phyloP scores from a whole-genome alignment of 2,329 filamentous ascomycete genomes.

The Claviceps humidiphila region DNA sequence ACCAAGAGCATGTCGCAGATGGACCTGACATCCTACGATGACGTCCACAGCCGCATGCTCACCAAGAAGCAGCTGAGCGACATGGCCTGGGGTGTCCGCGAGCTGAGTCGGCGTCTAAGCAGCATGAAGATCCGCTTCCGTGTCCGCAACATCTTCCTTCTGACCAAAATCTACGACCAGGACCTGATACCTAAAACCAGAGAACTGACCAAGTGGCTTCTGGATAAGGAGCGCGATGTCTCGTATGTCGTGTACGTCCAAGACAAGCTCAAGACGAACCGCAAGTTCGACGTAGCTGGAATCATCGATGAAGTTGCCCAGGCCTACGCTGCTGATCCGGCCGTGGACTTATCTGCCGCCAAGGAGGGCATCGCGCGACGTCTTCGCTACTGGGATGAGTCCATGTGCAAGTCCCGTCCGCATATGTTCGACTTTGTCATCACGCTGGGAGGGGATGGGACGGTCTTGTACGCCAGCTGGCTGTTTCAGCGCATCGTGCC shows the following conservation, averaged over 20 bases:
- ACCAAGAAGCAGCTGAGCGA: conserved; percentile 92
- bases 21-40: conserved; percentile 23
- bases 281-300: conserved; percentile 59
- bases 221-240: conserved; percentile 54
- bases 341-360: conserved; percentile 21
- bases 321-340: conserved; percentile 25
- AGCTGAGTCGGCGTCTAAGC: conserved; percentile 74
- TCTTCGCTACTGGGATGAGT: conserved; percentile 70
- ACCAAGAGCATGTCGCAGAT: conserved; percentile 27
- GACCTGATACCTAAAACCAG: conserved; percentile 65
- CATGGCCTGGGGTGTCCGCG: conserved; percentile 92
- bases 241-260: conserved; percentile 75
- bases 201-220: conserved; percentile 66
- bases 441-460: conserved; percentile 89
- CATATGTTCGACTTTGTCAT: conserved; percentile 91
- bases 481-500: conserved; percentile 92
- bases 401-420: conserved; percentile 63
- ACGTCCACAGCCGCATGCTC: conserved; percentile 55
- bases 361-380: conserved; percentile 31
- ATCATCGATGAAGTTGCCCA: conserved; percentile 48
- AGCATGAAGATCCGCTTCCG: conserved; percentile 72
- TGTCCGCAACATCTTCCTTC: conserved; percentile 70
- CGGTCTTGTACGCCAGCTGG: conserved; percentile 91
- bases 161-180: conserved; percentile 86
- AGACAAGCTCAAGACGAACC: conserved; percentile 55